Evolutionary conservation across 192 early-diverging fungal species (phyloP).

Genomic region (Backusella macrospora): DNA sequence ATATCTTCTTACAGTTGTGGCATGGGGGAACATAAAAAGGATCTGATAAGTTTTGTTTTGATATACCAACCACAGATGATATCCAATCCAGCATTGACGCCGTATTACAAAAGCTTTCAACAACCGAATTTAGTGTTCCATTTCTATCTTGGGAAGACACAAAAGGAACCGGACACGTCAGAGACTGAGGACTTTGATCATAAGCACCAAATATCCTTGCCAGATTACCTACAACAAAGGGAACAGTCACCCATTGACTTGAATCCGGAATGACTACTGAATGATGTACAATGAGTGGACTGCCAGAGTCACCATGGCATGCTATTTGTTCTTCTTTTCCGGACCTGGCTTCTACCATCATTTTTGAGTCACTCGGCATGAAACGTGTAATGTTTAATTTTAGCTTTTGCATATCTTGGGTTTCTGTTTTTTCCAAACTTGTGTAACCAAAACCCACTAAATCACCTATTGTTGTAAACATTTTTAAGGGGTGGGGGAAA

Average conservation of each 20-base stretch:
- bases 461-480: not conserved
- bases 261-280: not conserved
- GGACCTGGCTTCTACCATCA: constrained; percentile 23
- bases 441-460: constrained; percentile 36
- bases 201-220: constrained; percentile 30
- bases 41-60: not conserved
- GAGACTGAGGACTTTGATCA: constrained; percentile 14
- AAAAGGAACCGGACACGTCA: constrained; percentile 23
- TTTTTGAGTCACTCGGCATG: not conserved
- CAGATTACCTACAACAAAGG: constrained; percentile 22
- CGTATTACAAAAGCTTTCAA: constrained; percentile 18
- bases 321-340: constrained; percentile 17
- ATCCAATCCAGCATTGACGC: constrained; percentile 22
- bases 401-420: constrained; percentile 24
- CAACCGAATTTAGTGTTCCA: not conserved
- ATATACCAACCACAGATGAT: not conserved
- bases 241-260: not conserved
- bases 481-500: not conserved
- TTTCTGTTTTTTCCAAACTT: constrained; percentile 5
- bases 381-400: constrained; percentile 27
- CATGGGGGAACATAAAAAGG: constrained; percentile 11
- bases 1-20: not conserved
- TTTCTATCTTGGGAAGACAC: not conserved
- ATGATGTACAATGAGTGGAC: constrained; percentile 25
- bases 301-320: constrained; percentile 40